These are phyloP conservation scores for Fabrea salina DNA, from an alignment of 169 alveolate species.

Conservation along the genomic window DNA sequence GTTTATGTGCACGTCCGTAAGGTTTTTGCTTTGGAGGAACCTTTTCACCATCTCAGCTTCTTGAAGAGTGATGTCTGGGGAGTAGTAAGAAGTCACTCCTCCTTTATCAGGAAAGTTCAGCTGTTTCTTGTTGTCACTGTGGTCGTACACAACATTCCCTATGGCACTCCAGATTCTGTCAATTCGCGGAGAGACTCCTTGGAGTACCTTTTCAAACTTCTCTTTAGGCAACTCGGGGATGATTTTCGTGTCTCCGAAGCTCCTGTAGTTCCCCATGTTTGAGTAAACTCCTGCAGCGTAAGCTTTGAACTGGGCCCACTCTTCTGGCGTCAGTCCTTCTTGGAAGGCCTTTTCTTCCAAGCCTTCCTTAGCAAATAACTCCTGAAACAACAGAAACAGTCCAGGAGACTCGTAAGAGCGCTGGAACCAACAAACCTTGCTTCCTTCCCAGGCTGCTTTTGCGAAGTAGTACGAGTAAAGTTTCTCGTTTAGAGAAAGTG, in stretches of 20 bases:
- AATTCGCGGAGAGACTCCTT: constrained; percentile 26
- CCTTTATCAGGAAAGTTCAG: constrained; percentile 58
- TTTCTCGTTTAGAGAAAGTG: constrained; percentile 68
- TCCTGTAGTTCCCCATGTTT: constrained; percentile 69
- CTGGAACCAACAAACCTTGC: constrained; percentile 63
- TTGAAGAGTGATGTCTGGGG: constrained; percentile 50
- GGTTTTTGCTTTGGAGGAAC: constrained; percentile 44
- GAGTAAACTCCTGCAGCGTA: constrained; percentile 64
- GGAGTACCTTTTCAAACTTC: constrained; percentile 52
- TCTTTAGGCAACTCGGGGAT: constrained; percentile 68
- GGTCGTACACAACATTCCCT: constrained; percentile 44
- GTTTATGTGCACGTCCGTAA: constrained; percentile 49
- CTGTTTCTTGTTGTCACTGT: constrained; percentile 41
- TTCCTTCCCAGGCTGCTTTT: constrained; percentile 76
- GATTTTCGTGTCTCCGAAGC: constrained; percentile 79
- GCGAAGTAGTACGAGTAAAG: constrained; percentile 65
- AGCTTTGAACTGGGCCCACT: constrained; percentile 47
- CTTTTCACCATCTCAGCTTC: constrained; percentile 58
- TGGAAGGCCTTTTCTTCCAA: constrained; percentile 33
- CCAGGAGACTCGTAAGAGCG: constrained; percentile 81
- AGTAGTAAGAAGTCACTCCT: constrained; percentile 58
- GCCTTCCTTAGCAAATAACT: constrained; percentile 44
- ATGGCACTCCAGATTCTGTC: constrained; percentile 47
- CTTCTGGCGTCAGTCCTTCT: constrained; percentile 43
- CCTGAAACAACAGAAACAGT: constrained; percentile 60